These are phyloP conservation scores for Vitis labrusca DNA, from an alignment of 164 flowering plant species.

Conservation along the genomic window DNA sequence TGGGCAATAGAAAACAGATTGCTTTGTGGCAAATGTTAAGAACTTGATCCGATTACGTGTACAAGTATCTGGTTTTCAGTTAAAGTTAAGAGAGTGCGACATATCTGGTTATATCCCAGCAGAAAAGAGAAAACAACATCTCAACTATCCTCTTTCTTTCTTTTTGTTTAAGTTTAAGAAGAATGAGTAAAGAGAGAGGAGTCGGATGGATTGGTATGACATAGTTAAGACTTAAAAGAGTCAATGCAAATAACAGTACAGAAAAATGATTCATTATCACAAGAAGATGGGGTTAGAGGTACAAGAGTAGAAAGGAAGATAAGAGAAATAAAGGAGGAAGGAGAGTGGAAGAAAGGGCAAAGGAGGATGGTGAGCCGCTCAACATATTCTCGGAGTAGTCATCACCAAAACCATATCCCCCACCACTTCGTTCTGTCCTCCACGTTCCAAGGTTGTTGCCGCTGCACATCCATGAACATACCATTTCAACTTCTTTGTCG, in stretches of 20 bases:
- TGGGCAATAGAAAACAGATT: too few relatives aligned
- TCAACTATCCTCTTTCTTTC: too few relatives aligned
- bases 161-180: too few relatives aligned
- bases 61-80: too few relatives aligned
- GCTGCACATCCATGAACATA: constrained; percentile 21
- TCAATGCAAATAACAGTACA: background rate
- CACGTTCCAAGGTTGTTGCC: constrained; percentile 49
- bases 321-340: background rate
- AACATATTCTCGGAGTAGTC: constrained; percentile 28
- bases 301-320: constrained; percentile 4
- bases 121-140: too few relatives aligned
- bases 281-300: background rate
- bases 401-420: constrained; percentile 11
- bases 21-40: too few relatives aligned
- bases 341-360: background rate
- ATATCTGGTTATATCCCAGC: too few relatives aligned
- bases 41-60: too few relatives aligned
- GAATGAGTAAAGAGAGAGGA: background rate
- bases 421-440: constrained; percentile 26
- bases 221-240: too few relatives aligned
- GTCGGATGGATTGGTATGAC: too few relatives aligned
- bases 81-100: too few relatives aligned
- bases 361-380: constrained; percentile 3
- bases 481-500: too few relatives aligned
- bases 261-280: background rate